Evolutionary conservation across 2,329 filamentous ascomycete genomes (phyloP).

Genomic region (Albifimbria verrucaria): DNA sequence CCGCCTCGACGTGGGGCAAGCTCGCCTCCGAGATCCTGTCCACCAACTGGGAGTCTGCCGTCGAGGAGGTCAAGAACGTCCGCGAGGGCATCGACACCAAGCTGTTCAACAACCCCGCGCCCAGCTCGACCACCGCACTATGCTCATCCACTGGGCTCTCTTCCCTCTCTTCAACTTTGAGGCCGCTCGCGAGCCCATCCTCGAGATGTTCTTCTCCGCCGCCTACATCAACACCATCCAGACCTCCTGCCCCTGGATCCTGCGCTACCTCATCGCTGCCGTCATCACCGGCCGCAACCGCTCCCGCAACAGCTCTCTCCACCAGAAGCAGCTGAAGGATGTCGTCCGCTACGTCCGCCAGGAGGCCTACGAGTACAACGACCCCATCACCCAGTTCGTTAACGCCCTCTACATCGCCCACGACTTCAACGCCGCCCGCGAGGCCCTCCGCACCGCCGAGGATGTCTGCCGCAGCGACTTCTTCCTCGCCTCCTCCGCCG

Average conservation of each 20-base stretch:
- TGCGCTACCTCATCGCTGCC: slow-evolving; percentile 88
- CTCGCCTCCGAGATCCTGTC: slow-evolving; percentile 93
- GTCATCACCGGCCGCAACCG: slow-evolving; percentile 91
- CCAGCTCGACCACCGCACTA: slow-evolving; percentile 93
- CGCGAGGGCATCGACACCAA: slow-evolving; percentile 91
- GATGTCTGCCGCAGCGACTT: slow-evolving; percentile 91
- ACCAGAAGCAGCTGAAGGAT: slow-evolving; percentile 99
- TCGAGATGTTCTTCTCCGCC: slow-evolving; percentile 95
- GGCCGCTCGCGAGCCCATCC: slow-evolving; percentile 80
- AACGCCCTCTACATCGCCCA: slow-evolving; percentile 87
- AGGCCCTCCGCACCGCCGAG: slow-evolving; percentile 85
- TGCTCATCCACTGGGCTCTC: slow-evolving; percentile 96
- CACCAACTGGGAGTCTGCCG: slow-evolving; percentile 89
- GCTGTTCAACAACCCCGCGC: slow-evolving; percentile 92
- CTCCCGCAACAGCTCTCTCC: slow-evolving; percentile 74
- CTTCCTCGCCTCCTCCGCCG: slow-evolving; percentile 82
- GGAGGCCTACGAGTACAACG: slow-evolving; percentile 95
- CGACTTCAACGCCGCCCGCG: slow-evolving; percentile 87
- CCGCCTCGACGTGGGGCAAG: slow-evolving; percentile 95
- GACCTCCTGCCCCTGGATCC: slow-evolving; percentile 93
- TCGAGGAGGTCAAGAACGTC: slow-evolving; percentile 87
- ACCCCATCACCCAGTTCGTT: slow-evolving; percentile 94
- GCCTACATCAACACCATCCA: slow-evolving; percentile 99
- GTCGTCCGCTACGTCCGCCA: slow-evolving; percentile 92
- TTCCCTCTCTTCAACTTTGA: slow-evolving; percentile 99